These are phyloP conservation scores for Meira miltonrushii DNA, from an alignment of 1,284 basidiomycete genomes.

Conservation along the genomic window DNA sequence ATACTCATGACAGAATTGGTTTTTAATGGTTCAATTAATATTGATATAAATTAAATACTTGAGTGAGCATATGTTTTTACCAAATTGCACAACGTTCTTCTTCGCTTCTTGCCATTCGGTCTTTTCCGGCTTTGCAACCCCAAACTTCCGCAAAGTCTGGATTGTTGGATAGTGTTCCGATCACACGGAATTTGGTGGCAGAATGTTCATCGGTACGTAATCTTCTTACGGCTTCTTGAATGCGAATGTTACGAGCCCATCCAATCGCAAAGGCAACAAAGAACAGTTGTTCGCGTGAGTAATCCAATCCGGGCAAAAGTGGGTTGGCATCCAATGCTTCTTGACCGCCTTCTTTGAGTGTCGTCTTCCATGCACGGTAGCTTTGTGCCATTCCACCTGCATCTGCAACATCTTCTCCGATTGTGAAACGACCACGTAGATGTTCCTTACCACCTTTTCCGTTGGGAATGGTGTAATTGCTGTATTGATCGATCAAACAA, in stretches of 20 bases:
- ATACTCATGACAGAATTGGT: too few relatives aligned
- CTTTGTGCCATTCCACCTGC: slow-evolving; percentile 53
- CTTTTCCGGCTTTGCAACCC: slow-evolving; percentile 38
- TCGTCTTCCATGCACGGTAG: slow-evolving; percentile 52
- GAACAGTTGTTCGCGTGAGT: slow-evolving; percentile 53
- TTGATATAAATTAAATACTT: too few relatives aligned
- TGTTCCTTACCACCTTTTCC: slow-evolving; percentile 74
- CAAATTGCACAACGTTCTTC: slow-evolving; percentile 46
- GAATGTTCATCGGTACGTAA: slow-evolving; percentile 48
- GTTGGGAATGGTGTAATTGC: slow-evolving; percentile 73
- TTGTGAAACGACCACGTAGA: slow-evolving; percentile 69
- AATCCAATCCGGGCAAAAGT: slow-evolving; percentile 50
- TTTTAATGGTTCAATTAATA: too few relatives aligned
- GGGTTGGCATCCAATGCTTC: slow-evolving; percentile 39
- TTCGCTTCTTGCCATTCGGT: slow-evolving; percentile 32
- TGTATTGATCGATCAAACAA: slow-evolving; percentile 85
- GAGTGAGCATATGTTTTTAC: slow-evolving; percentile 18
- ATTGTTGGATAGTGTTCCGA: slow-evolving; percentile 39
- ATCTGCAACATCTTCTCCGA: slow-evolving; percentile 67
- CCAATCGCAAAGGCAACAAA: slow-evolving; percentile 48
- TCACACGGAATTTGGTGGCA: slow-evolving; percentile 45
- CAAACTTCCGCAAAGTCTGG: slow-evolving; percentile 43
- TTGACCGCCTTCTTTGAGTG: slow-evolving; percentile 27
- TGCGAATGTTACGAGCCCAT: slow-evolving; percentile 42
- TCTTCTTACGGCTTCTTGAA: slow-evolving; percentile 37